Percentiles rank a stretch among this genome's conserved stretches.
Conservation (phyloP, 192 early-diverging fungal species). For the Entomortierella beljakovae region DNA sequence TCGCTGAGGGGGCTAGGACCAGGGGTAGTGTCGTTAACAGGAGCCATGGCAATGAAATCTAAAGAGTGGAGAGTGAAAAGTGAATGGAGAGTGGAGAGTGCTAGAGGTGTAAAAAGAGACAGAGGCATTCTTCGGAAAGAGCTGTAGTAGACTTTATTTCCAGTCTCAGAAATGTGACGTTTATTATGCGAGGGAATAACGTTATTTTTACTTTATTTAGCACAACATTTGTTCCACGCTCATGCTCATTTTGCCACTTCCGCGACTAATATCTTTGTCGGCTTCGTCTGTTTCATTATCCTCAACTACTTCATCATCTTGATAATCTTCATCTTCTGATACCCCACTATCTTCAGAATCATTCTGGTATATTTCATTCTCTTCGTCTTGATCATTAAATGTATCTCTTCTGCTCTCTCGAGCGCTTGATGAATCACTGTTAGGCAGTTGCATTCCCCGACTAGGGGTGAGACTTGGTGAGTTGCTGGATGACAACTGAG, state of each 20-base stretch:
- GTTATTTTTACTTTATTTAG: slow-evolving; percentile 1
- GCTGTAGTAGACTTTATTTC: not conserved
- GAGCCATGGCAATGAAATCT: not conserved
- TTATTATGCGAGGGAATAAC: not conserved
- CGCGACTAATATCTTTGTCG: not conserved
- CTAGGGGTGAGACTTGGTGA: slow-evolving; percentile 19
- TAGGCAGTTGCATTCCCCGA: not conserved
- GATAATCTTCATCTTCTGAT: slow-evolving; percentile 7
- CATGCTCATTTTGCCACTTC: slow-evolving; percentile 17
- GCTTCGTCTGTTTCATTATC: not conserved
- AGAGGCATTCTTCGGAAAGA: no score
- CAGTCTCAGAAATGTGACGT: not conserved
- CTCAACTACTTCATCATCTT: slow-evolving; percentile 2
- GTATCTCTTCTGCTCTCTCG: not conserved
- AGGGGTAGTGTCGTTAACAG: slow-evolving; percentile 11
- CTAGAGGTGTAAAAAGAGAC: not conserved
- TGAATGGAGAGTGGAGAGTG: not conserved
- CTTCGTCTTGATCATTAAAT: not conserved
- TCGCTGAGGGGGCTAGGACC: slow-evolving; percentile 43
- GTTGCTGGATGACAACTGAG: slow-evolving; percentile 10
- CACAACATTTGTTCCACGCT: slow-evolving; percentile 16
- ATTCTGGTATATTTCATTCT: not conserved
- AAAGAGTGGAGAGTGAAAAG: slow-evolving; percentile 3
- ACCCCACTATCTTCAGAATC: not conserved
- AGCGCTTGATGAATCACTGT: not conserved